phyloP scores from a whole-genome alignment of 768 basidiomycete species.

The Exsudoporus frostii region DNA sequence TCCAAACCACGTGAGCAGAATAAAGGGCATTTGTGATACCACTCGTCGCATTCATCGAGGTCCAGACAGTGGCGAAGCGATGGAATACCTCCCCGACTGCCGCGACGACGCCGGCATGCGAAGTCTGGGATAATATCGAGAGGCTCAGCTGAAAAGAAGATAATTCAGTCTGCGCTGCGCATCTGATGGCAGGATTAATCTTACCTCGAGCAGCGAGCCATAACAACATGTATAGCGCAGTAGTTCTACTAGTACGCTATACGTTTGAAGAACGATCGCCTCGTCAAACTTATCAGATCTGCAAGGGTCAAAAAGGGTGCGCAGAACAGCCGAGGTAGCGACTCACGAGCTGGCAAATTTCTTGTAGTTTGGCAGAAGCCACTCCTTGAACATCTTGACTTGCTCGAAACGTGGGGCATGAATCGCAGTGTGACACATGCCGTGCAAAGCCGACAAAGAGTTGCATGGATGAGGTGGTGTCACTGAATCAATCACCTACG shows the following conservation, averaged over 20 bases:
- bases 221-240: slow-evolving; percentile 64
- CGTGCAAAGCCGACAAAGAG: slow-evolving; percentile 40
- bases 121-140: slow-evolving; percentile 50
- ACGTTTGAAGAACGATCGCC: slow-evolving; percentile 46
- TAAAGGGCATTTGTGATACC: slow-evolving; percentile 58
- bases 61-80: slow-evolving; percentile 71
- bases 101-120: slow-evolving; percentile 50
- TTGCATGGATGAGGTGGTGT: slow-evolving; percentile 21
- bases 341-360: slow-evolving; percentile 51
- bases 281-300: slow-evolving; percentile 34
- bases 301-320: not conserved
- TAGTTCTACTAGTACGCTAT: slow-evolving; percentile 55
- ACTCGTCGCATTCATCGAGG: slow-evolving; percentile 64
- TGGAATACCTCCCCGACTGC: slow-evolving; percentile 71
- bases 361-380: slow-evolving; percentile 71
- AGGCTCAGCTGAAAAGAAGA: slow-evolving; percentile 45
- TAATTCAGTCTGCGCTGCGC: slow-evolving; percentile 5
- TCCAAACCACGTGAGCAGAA: slow-evolving; percentile 60
- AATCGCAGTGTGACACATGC: slow-evolving; percentile 45
- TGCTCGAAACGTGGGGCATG: slow-evolving; percentile 71
- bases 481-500: slow-evolving; percentile 30
- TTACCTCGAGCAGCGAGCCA: slow-evolving; percentile 65
- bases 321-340: not conserved
- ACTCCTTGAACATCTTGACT: slow-evolving; percentile 63
- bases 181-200: slow-evolving; percentile 2